phyloP scores from a whole-genome alignment of 129 eudicot genomes.

The Arctium minus region DNA sequence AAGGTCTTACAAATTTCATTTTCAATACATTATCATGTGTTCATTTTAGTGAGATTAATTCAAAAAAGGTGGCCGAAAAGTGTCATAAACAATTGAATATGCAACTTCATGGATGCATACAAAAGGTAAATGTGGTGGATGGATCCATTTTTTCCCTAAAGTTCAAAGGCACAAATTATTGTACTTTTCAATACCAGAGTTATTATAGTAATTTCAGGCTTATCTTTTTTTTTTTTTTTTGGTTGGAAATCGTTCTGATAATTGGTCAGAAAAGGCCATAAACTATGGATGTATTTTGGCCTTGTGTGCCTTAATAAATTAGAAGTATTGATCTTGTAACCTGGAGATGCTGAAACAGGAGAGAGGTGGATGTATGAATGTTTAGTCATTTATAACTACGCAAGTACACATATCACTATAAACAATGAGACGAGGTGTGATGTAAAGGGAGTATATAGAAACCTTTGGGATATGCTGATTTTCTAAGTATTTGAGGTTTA shows the following conservation, averaged over 20 bases:
- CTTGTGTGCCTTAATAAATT: no score
- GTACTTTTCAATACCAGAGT: neutral
- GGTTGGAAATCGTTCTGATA: neutral
- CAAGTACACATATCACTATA: constrained; percentile 1
- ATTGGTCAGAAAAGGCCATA: neutral
- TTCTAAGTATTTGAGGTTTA: neutral
- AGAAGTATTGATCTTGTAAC: neutral
- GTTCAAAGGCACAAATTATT: neutral
- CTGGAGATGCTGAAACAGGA: neutral
- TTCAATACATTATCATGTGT: neutral
- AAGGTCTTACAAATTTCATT: neutral
- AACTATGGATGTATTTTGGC: neutral
- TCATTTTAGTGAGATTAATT: neutral
- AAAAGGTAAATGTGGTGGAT: no score
- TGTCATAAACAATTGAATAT: no score
- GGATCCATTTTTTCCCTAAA: no score
- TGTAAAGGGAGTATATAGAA: neutral
- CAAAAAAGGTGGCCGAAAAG: no score
- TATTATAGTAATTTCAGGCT: neutral
- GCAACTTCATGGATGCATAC: no score
- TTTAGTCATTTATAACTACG: neutral
- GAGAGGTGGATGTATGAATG: neutral
- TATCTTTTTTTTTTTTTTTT: neutral
- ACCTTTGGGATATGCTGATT: neutral
- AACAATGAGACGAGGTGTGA: neutral